Conservation (phyloP, 2,329 filamentous ascomycete genomes). For the Emydomyces testavorans region DNA sequence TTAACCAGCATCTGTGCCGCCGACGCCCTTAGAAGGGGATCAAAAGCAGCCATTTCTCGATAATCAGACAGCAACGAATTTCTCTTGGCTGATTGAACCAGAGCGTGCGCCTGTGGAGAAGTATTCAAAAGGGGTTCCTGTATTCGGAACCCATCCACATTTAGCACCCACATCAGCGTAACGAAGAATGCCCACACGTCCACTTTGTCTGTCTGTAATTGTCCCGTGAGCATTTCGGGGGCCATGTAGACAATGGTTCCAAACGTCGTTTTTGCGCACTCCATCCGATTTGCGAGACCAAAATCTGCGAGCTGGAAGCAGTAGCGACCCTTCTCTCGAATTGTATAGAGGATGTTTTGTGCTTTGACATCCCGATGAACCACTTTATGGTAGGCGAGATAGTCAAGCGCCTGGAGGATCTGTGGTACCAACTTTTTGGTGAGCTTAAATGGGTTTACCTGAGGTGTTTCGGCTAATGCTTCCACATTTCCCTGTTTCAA, state of each 20-base stretch:
- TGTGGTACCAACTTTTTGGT: slow-evolving; percentile 9
- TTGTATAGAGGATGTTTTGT: slow-evolving; percentile 20
- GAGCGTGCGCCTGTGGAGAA: background rate
- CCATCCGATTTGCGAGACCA: slow-evolving; percentile 16
- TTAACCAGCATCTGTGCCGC: slow-evolving; percentile 22
- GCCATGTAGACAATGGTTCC: slow-evolving; percentile 17
- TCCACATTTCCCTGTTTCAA: slow-evolving; percentile 11
- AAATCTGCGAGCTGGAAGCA: slow-evolving; percentile 20
- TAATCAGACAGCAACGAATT: background rate
- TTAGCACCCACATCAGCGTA: slow-evolving; percentile 10
- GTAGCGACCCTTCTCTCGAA: slow-evolving; percentile 8
- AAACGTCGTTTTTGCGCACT: slow-evolving; percentile 6
- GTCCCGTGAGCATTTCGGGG: slow-evolving; percentile 14
- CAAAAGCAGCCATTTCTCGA: slow-evolving; percentile 17
- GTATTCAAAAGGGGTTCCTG: background rate
- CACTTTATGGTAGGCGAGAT: slow-evolving; percentile 14
- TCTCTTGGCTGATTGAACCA: background rate
- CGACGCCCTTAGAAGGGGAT: slow-evolving; percentile 19
- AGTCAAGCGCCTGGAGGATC: slow-evolving; percentile 20
- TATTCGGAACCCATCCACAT: background rate
- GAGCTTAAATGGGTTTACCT: background rate
- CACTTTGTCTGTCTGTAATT: slow-evolving; percentile 17
- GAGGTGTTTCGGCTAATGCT: background rate
- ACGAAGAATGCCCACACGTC: slow-evolving; percentile 20
- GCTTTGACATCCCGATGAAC: slow-evolving; percentile 21